Evolutionary conservation across 2,329 filamentous ascomycete species (phyloP), one percentile per base, ranked within the genome.

Genomic region (Paracorniculantispora psalliotae): DNA sequence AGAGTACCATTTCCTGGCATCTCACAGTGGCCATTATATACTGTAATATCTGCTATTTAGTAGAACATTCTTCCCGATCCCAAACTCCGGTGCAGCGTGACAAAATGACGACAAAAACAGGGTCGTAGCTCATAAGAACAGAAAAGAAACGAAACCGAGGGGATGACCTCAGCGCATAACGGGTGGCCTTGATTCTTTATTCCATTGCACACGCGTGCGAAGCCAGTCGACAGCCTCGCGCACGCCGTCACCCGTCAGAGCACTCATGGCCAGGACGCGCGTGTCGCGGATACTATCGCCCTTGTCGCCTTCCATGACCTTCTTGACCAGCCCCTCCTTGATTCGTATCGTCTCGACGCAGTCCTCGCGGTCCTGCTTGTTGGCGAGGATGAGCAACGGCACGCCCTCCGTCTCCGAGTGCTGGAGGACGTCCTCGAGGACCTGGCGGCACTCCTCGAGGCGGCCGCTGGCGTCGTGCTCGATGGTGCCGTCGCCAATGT

Each of bases 171-270:
- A 97, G 76, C 92, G 83, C 92, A 97, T 96, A 55, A 96, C 87
- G 2, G 94, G 94, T 63, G 93, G 92, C 62, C 94, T 82, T 4
- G 86, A 88, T 73, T 97, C 93, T 76, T 94, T 96, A 72, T 97
- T 97, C 91, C 94, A 97, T 73, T 91, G 92, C 28, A 97, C 91
- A 62, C 94, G 81, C 65, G 87, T 93, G 70, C 91, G 86, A 61
- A 99, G 79, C 94, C 94, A 99, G 69, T 97, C 94, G n/a, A 99
- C 89, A 1, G 94, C 93, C 77, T 97, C 94, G 68, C 85, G 86
- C 2, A 99, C 94, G 2, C 94, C 94, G 0, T 88, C 88, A 4
- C 86, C 90, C 6, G 88, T 93, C 69, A 99, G 76, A n/a, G 94
- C 94, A 71, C 90, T 96, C 62, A 97, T 86, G 7, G 94, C 92